Evolutionary conservation across 768 basidiomycete species (phyloP).

Genomic region (Hortiboletus campestris): DNA sequence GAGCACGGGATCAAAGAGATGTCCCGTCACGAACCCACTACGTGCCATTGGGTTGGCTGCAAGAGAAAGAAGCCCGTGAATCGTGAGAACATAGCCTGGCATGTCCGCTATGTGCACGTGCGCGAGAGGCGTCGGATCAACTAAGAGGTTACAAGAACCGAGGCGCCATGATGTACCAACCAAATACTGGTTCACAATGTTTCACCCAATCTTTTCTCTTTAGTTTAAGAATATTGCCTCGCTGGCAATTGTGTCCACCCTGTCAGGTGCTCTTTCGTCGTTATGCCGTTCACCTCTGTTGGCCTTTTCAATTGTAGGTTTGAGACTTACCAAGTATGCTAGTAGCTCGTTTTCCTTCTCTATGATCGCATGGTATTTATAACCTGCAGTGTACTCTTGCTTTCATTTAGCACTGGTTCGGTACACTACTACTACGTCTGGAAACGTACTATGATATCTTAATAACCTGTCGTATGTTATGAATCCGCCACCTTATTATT

Average conservation of each 20-base stretch:
- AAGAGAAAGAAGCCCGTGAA: slow-evolving; percentile 6
- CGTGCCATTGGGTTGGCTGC: slow-evolving; percentile 17
- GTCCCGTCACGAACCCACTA: background rate
- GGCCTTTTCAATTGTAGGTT: background rate
- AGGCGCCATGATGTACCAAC: background rate
- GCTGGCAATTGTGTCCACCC: too few relatives aligned
- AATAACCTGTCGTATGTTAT: background rate
- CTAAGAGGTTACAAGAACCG: background rate
- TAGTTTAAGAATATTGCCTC: too few relatives aligned
- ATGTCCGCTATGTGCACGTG: slow-evolving; percentile 17
- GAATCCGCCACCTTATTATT: background rate
- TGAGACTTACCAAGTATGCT: background rate
- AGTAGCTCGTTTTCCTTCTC: background rate
- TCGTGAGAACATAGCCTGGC: slow-evolving; percentile 21
- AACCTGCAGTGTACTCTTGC: background rate
- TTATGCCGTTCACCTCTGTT: too few relatives aligned
- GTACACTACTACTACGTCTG: background rate
- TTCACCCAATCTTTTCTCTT: too few relatives aligned
- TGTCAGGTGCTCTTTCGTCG: too few relatives aligned
- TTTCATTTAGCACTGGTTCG: background rate
- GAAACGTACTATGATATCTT: background rate
- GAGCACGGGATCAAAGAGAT: slow-evolving; percentile 13
- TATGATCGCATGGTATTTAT: background rate
- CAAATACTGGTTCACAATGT: background rate
- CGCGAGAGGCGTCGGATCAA: slow-evolving; percentile 2